These are phyloP conservation scores for Golubevia pallescens DNA, from an alignment of 1,284 basidiomycete genomes.

Conservation along the genomic window DNA sequence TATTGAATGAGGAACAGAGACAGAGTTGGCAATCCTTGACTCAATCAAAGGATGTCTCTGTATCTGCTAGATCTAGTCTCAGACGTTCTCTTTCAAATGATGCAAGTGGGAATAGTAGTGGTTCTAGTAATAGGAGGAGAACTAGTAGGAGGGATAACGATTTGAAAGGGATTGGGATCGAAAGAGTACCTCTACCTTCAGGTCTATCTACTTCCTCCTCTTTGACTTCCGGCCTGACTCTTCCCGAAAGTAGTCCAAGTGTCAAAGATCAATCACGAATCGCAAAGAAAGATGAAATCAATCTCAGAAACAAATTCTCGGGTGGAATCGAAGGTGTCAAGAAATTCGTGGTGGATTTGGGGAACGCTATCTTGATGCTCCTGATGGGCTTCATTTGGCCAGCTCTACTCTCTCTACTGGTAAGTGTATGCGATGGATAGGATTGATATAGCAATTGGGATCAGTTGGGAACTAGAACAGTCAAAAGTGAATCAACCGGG, in stretches of 20 bases:
- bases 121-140: too few relatives aligned
- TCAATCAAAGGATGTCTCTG: too few relatives aligned
- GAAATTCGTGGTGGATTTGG: not conserved
- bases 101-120: too few relatives aligned
- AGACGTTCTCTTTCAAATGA: too few relatives aligned
- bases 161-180: too few relatives aligned
- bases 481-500: too few relatives aligned
- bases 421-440: not conserved
- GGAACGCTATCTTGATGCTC: not conserved
- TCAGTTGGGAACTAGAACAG: too few relatives aligned
- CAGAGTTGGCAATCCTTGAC: not conserved
- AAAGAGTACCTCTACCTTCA: too few relatives aligned
- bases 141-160: too few relatives aligned
- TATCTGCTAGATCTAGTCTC: too few relatives aligned
- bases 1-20: conserved; percentile 3
- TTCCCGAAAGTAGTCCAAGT: not conserved
- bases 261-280: not conserved
- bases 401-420: not conserved
- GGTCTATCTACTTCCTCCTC: not conserved
- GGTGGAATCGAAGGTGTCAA: not conserved
- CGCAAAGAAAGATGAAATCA: not conserved
- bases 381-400: not conserved
- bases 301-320: not conserved
- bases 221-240: not conserved
- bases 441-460: too few relatives aligned